Base-by-base conservation (phyloP, 345 rosid species). In the Salix purpurea region DNA sequence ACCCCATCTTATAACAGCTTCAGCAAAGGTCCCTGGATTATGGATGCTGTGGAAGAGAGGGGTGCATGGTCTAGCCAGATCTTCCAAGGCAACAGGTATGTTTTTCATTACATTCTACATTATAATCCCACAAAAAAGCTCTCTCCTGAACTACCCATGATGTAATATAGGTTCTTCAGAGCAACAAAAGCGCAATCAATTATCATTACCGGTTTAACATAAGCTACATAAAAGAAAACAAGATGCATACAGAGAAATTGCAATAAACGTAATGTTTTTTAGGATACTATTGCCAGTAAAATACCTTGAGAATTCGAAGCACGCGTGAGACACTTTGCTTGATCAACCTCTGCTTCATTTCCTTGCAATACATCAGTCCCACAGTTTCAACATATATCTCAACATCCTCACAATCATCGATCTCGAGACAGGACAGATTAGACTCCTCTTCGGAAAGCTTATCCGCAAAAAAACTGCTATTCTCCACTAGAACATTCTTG, bases 361-460 rank as follows among this genome's bases (percentile, higher is more conserved):
- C 99, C 79, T 89, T 92, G 85, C 98, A 91, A 81, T 96, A 96
- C 99, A 96, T 96, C 26, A 96, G 86, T 6, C 98, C 97, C 76
- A 96, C 89, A 34, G 98, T 91, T 85, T 96, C 99, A 42, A 96
- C 94, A 81, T 96, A 91, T 58, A 88, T 91, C 84, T 96, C 99
- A 32, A 90, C 88, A 80, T 96, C 98, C 81, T 93, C 96, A 40
- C 98, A 93, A 69, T 88, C 92, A 79, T 89, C 92, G 37, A 93
- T 87, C 81, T 93, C 94, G 74, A 96, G 85, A 81, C 91, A 91
- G 71, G 94, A 85, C 62, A 88, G 76, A 73, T 81, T 88, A 7
- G 82, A 83, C 73, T 84, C 90, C 77, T 82, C 88, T 72, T 88
- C 91, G 23, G 86, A 76, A 56, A 93, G 85, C 85, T 93, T 93